Base-by-base conservation (phyloP, 176 grass and related monocot species). In the Cenchrus americanus region DNA sequence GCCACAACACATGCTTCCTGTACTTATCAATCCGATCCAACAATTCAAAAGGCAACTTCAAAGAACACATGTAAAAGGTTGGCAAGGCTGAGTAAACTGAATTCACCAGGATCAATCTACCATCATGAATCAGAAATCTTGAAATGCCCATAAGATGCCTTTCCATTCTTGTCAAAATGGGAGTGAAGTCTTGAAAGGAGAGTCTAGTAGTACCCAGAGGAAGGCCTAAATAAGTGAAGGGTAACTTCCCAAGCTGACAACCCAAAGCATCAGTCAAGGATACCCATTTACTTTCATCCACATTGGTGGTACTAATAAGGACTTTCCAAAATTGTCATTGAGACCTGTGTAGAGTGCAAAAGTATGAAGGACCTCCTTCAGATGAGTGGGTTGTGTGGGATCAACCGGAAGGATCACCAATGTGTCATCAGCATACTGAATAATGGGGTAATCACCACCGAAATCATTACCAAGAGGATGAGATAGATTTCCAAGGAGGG, bases 401-500 rank as follows among this genome's bases (percentile, higher is more conserved):
- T 14, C 4, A 4, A 13, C 49, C 0, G 49, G 13, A 12, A 51
- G 0, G 0, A 51, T 11, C 0, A 51, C 0, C 0, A 51, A 3
- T 4, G 49, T 51, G 2, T 51, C 49, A 51, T 51, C 49, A 3
- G 13, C 49, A 51, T 51, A 51, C 5, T 51, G 49, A 2, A 51
- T 13, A 14, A 51, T 5, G 4, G 13, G 49, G 3, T 14, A 51
- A 4, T 51, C 49, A 0, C 49, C 27, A 30, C 49, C 49, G 14
- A 51, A 51, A 10, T 9, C 9, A 1, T 47, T 1, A 1, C 46
- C 46, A 2, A 47, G 2, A 11, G 46, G 46, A 11, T 47, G 46
- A 47, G 9, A 10, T 0, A 47, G 0, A 47, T 10, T 11, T 1
- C 10, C 10, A 2, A 10, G 0, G 1, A 2, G 8, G 1, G 46